These are phyloP conservation scores for Trichomonas vaginalis DNA, from an alignment of 208 protist species.

Conservation along the genomic window DNA sequence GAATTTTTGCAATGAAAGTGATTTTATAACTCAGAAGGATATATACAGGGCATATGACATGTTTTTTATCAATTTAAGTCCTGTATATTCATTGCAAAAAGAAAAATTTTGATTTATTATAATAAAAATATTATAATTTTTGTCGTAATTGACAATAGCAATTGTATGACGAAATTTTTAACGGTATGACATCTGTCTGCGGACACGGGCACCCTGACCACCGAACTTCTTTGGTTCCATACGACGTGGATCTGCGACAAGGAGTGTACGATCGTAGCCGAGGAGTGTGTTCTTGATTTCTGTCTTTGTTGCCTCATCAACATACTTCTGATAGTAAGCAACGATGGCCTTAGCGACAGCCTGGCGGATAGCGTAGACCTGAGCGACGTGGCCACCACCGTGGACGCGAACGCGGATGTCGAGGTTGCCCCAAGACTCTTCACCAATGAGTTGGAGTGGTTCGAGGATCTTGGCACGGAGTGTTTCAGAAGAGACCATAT, in stretches of 20 bases:
- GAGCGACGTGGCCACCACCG: constrained; percentile 88
- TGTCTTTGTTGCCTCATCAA: constrained; percentile 75
- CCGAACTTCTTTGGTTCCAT: constrained; percentile 99
- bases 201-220: constrained; percentile 88
- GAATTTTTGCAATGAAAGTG: too few relatives aligned
- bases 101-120: too few relatives aligned
- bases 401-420: constrained; percentile 77
- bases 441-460: constrained; percentile 82
- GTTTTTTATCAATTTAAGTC: too few relatives aligned
- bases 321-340: constrained; percentile 98
- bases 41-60: too few relatives aligned
- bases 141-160: too few relatives aligned
- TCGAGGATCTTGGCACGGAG: constrained; percentile 86
- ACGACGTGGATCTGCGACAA: constrained; percentile 96
- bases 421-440: constrained; percentile 68
- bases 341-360: constrained; percentile 93
- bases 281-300: constrained; percentile 90
- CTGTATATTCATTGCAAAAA: too few relatives aligned
- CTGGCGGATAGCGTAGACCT: constrained; percentile 94
- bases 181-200: constrained; percentile 98
- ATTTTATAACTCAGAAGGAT: too few relatives aligned
- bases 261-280: constrained; percentile 84
- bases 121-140: too few relatives aligned
- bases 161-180: too few relatives aligned
- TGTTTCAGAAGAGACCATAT: constrained; percentile 81